A percentile compares a stretch with the other conserved stretches of the same genome.
phyloP scores from a whole-genome alignment of 257 asterid genomes.

The Prunella vulgaris region DNA sequence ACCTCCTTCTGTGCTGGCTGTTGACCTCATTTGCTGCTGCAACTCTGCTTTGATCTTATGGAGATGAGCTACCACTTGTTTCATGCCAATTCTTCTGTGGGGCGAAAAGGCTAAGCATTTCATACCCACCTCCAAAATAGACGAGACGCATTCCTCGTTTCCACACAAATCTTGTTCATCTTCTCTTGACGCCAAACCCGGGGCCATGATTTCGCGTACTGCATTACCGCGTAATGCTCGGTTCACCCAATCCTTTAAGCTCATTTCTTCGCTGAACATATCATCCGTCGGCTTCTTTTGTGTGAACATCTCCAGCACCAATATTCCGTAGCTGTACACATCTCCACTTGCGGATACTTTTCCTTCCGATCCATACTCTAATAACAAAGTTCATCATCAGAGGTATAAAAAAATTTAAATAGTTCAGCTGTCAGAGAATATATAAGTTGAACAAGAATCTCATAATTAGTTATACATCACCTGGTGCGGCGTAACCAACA shows the following conservation, averaged over 20 bases:
- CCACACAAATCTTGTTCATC: neutral
- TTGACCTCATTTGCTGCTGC: neutral
- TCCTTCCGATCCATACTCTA: neutral
- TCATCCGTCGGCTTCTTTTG: slow-evolving; percentile 28
- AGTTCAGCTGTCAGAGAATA: no score
- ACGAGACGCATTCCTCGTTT: neutral
- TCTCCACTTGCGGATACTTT: neutral
- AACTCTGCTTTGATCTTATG: neutral
- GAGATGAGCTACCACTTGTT: neutral
- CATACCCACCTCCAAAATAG: slow-evolving; percentile 6
- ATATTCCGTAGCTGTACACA: neutral
- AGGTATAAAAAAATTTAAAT: neutral
- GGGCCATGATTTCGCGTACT: neutral
- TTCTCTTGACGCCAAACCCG: slow-evolving; percentile 1
- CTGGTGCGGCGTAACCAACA: no score
- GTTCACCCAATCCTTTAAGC: slow-evolving; percentile 26
- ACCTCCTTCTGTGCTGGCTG: neutral
- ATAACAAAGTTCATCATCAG: neutral
- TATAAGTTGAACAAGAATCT: no score
- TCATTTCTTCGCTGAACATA: slow-evolving; percentile 28
- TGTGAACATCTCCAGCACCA: neutral
- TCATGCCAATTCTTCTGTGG: neutral
- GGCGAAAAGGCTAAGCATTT: slow-evolving; percentile 11
- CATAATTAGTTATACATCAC: no score
- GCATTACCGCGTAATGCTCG: slow-evolving; percentile 17